Base-by-base conservation (phyloP, 1,139 yeast genomes). In the Starmera stellimalicola region DNA sequence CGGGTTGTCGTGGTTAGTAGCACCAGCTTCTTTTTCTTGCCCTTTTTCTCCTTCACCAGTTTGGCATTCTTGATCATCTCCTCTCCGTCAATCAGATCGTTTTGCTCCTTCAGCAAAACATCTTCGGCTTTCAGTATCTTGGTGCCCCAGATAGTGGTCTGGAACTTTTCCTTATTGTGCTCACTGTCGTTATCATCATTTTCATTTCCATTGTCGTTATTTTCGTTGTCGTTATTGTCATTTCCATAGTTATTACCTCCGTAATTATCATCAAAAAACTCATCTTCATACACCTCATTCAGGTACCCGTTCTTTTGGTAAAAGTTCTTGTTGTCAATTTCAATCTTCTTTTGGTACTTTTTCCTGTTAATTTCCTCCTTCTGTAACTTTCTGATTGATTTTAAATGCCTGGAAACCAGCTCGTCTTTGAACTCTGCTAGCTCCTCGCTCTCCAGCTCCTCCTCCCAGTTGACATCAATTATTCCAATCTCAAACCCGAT, bases 401-500 rank as follows among this genome's bases (percentile, higher is more conserved):
- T 60, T 41, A 71, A 68, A 18, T 78, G 63, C 33, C 97, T 65
- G 33, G 70, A 76, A 14, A 56, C 59, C 23, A 91, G 60, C 41
- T 82, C 93, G 18, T 63, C 64, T 31, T 69, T 63, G 55, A 78
- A 85, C 22, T 54, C 51, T 1, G 58, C 55, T 62, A 80, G 73
- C 0, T 79, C 69, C 16, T 72, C 77, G 7, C 57, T 56, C 3
- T 70, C 62, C 1, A 78, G 57, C 22, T 66, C 42, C 12, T 56
- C 48, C 28, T 51, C 41, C 97, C 98, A 91, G 50, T 84, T 77
- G 38, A 95, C 72, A 48, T 91, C 97, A 37, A 93, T 50, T 43
- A 85, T 78, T 11, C 91, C 94, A 30, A 91, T 58, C 29, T 82
- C 81, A 0, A 95, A 77, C 2, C 96, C 96, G 22, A 73, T 53